phyloP scores from a whole-genome alignment of 2,329 filamentous ascomycete genomes.

The Aspergillus vadensis region DNA sequence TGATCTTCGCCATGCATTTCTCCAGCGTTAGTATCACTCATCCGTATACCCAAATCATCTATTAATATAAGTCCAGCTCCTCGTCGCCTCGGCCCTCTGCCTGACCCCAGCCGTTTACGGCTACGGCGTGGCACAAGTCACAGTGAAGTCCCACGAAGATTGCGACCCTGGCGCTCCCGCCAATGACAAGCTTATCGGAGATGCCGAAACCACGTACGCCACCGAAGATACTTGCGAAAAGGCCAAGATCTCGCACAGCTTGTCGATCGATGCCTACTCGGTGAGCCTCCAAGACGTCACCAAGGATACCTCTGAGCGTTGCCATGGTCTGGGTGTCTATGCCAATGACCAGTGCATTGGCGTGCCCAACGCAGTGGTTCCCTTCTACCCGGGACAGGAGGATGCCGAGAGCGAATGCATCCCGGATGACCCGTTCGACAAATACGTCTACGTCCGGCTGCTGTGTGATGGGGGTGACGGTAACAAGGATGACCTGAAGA shows the following conservation, averaged over 20 bases:
- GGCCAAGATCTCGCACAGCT: conserved; percentile 20
- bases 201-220: not conserved
- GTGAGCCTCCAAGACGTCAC: conserved; percentile 15
- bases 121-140: conserved; percentile 17
- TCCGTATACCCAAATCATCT: not conserved
- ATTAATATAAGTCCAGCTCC: conserved; percentile 3
- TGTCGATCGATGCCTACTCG: conserved; percentile 20
- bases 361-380: conserved; percentile 13
- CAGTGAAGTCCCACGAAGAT: conserved; percentile 10
- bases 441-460: conserved; percentile 8
- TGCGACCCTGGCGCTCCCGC: conserved; percentile 12
- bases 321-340: conserved; percentile 19
- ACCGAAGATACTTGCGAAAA: conserved; percentile 17
- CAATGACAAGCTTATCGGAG: not conserved
- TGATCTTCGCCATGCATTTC: conserved; percentile 15
- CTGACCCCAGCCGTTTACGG: conserved; percentile 18
- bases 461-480: conserved; percentile 12
- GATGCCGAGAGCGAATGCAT: conserved; percentile 12
- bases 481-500: not conserved
- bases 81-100: conserved; percentile 18
- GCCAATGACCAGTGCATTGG: conserved; percentile 19
- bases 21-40: conserved; percentile 12
- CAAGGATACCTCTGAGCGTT: conserved; percentile 11
- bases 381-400: conserved; percentile 5
- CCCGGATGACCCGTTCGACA: conserved; percentile 11